Conservation (phyloP, 306 rosid species). For the Pyrus pyrifolia region DNA sequence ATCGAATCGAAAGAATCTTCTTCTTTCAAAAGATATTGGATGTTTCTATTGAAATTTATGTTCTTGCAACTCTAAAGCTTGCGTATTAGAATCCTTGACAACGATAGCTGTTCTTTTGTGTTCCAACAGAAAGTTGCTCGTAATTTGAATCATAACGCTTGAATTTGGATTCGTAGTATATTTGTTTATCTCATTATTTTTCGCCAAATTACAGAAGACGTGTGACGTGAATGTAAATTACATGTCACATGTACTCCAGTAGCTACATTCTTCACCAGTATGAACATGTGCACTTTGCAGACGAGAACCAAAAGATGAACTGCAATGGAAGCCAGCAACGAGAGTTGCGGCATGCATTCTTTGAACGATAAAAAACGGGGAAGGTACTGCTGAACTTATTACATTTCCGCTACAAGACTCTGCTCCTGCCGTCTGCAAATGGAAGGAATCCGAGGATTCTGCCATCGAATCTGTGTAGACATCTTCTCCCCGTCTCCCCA, state of each 20-base stretch:
- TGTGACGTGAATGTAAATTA: too few relatives aligned
- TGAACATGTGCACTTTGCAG: neutral
- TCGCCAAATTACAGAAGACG: neutral
- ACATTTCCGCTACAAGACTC: neutral
- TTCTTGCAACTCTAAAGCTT: neutral
- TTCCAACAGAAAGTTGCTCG: neutral
- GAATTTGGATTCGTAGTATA: neutral
- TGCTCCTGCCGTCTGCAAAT: conserved; percentile 5
- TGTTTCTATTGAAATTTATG: neutral
- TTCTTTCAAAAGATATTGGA: neutral
- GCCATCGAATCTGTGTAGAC: conserved; percentile 23
- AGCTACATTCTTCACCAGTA: neutral
- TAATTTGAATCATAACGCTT: neutral
- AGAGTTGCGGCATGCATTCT: neutral
- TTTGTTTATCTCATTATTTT: neutral
- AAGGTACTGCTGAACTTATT: neutral
- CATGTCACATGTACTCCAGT: neutral
- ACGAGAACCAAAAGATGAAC: neutral
- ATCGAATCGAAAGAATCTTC: neutral
- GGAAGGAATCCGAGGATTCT: conserved; percentile 30
- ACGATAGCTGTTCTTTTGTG: too few relatives aligned
- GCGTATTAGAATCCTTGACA: neutral
- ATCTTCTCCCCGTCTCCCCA: conserved; percentile 75
- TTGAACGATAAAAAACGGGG: neutral
- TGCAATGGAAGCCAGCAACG: neutral